Base-by-base conservation (phyloP, 495 filamentous ascomycete genomes). In the Tuber aestivum region DNA sequence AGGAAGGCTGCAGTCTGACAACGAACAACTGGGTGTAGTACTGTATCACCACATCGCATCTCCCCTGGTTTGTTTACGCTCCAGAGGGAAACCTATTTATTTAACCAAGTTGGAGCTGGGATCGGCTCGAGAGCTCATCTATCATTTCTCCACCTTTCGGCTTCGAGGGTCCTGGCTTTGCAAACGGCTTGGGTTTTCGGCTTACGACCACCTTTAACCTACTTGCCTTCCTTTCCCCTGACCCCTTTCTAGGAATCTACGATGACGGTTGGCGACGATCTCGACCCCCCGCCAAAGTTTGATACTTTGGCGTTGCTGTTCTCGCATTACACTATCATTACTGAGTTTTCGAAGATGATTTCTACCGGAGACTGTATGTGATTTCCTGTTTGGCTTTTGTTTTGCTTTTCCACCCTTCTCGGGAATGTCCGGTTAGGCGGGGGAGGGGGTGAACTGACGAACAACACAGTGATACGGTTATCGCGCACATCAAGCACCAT, bases 401-500 rank as follows among this genome's bases (percentile, higher is more conserved):
- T 32, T 27, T 35, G 27, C 16, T 65, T 65, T 27, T 35, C 10
- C n/a, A 1, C 3, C 50, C 14, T 35, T 35, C 56, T 65, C 56
- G 56, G 56, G 27, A 65, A 65, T 65, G 10, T 32, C 48, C 56
- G 56, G 56, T 65, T 65, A 18, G 27, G 56, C 12, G n/a, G 50
- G 2, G 27, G 50, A 32, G 56, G 38, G 14, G 41, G 27, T 61
- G 37, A 32, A 37, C 18, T 27, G 48, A 38, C 70, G 14, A 75
- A 18, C 10, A 50, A 45, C 35, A 16, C n/a, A 79, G 78, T 79
- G 77, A 79, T 79, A 72, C 76, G 70, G 65, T 77, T 79, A 41
- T 79, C 78, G 40, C 78, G 78, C 72, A 79, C 78, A 37, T 79
- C 77, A 6, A 79, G 76, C 21, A 79, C 78, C 16, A 75, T 79